Percentiles rank a stretch among this genome's conserved stretches.
phyloP scores from a whole-genome alignment of 352 stramenopile genomes.

The Pythium coloratum region DNA sequence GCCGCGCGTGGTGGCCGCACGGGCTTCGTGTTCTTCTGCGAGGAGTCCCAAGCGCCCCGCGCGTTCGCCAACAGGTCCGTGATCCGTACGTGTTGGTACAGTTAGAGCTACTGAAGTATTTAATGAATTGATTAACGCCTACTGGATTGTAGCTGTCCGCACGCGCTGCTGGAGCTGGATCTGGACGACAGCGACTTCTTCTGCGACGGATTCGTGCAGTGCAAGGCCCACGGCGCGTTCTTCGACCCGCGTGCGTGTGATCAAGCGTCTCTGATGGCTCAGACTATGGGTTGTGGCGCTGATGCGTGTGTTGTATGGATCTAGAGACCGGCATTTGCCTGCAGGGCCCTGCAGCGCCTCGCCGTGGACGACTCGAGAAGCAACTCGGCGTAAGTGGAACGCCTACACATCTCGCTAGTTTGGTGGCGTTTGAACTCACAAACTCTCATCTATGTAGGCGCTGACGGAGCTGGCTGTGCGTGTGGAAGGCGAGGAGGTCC shows the following conservation, averaged over 20 bases:
- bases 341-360: constrained; percentile 44
- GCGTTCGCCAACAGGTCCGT: constrained; percentile 51
- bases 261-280: neutral
- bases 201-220: constrained; percentile 74
- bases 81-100: too few relatives aligned
- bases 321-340: constrained; percentile 64
- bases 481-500: constrained; percentile 25
- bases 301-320: neutral
- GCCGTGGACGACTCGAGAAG: constrained; percentile 21
- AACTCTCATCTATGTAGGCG: constrained; percentile 9
- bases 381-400: constrained; percentile 13
- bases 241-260: constrained; percentile 58
- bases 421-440: too few relatives aligned
- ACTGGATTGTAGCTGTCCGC: constrained; percentile 42
- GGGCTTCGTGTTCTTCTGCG: constrained; percentile 67
- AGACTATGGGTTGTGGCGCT: neutral
- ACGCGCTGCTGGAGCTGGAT: constrained; percentile 74
- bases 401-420: neutral
- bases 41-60: constrained; percentile 39
- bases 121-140: neutral
- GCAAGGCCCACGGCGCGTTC: constrained; percentile 79
- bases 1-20: constrained; percentile 38
- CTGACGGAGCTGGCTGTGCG: constrained; percentile 21
- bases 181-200: constrained; percentile 84
- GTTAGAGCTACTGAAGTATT: too few relatives aligned